Conservation (phyloP, 1,284 basidiomycete genomes). For the Ganoderma boninense region DNA sequence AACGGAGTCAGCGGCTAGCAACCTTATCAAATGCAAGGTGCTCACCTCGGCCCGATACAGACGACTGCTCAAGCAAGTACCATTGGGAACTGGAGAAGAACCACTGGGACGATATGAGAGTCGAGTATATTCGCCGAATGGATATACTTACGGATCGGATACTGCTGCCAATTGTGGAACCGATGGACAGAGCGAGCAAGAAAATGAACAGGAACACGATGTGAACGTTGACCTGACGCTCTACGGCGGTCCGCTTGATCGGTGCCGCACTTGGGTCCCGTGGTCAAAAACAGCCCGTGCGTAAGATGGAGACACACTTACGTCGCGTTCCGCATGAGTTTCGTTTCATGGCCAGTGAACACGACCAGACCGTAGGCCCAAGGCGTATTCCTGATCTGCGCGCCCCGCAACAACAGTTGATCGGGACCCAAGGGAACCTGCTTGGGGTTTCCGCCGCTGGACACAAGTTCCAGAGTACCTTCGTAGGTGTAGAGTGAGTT, state of each 20-base stretch:
- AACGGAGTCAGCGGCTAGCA: conserved; percentile 8
- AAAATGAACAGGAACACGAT: conserved; percentile 97
- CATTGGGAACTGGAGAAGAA: conserved; percentile 85
- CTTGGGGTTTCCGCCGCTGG: conserved; percentile 67
- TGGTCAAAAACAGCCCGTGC: conserved; percentile 27
- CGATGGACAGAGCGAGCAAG: conserved; percentile 87
- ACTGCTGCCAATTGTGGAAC: conserved; percentile 92
- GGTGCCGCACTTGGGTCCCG: conserved; percentile 77
- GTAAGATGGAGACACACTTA: conserved; percentile 49
- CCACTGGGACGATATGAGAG: conserved; percentile 56
- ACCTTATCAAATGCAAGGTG: neutral
- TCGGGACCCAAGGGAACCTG: conserved; percentile 94
- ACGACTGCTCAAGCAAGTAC: conserved; percentile 76
- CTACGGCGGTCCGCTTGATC: conserved; percentile 96
- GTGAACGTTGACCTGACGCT: conserved; percentile 95
- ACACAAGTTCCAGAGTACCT: conserved; percentile 77
- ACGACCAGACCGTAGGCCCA: conserved; percentile 97
- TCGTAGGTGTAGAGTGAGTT: conserved; percentile 98
- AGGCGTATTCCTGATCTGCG: conserved; percentile 95
- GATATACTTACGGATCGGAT: conserved; percentile 67
- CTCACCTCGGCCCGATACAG: conserved; percentile 68
- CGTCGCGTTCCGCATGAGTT: conserved; percentile 97
- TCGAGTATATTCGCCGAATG: neutral
- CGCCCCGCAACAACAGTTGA: conserved; percentile 93
- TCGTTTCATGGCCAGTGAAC: conserved; percentile 98